These are phyloP conservation scores for Oleoguttula mirabilis DNA, from an alignment of 495 filamentous ascomycete genomes.

Conservation along the genomic window DNA sequence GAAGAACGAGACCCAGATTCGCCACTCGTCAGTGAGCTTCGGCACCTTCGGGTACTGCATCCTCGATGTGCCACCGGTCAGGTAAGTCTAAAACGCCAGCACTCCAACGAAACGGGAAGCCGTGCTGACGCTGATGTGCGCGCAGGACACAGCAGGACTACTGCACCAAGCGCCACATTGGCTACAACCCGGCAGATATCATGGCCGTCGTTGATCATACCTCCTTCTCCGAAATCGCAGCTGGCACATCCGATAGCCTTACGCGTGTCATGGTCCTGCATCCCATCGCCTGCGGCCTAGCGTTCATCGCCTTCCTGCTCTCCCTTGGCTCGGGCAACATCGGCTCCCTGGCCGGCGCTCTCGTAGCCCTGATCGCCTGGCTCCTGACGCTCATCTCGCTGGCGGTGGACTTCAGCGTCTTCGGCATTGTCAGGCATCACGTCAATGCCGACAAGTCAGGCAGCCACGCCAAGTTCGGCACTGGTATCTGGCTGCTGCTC, in stretches of 20 bases:
- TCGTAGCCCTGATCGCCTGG: slow-evolving; percentile 41
- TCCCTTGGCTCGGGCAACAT: slow-evolving; percentile 41
- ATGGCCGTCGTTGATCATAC: slow-evolving; percentile 28
- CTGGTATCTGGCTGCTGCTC: slow-evolving; percentile 41
- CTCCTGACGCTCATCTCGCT: slow-evolving; percentile 42
- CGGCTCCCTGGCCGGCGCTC: slow-evolving; percentile 39
- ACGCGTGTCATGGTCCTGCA: slow-evolving; percentile 50
- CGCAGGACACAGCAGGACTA: slow-evolving; percentile 27
- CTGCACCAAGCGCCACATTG: slow-evolving; percentile 37
- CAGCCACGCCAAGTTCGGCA: slow-evolving; percentile 33
- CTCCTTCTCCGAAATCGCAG: slow-evolving; percentile 31
- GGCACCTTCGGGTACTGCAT: slow-evolving; percentile 49
- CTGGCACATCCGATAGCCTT: slow-evolving; percentile 35
- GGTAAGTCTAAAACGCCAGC: no score
- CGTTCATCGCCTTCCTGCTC: slow-evolving; percentile 48
- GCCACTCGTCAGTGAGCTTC: slow-evolving; percentile 34
- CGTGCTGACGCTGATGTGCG: no score
- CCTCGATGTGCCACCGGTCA: slow-evolving; percentile 23
- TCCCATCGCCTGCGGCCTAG: slow-evolving; percentile 44
- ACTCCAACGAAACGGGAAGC: no score
- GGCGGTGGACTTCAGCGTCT: slow-evolving; percentile 44
- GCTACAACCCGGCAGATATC: slow-evolving; percentile 41
- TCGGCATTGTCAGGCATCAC: slow-evolving; percentile 39
- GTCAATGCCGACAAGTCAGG: slow-evolving; percentile 33
- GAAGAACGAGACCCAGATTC: slow-evolving; percentile 24